Conservation (phyloP, 768 basidiomycete species). For the Boletus subcaerulescens region DNA sequence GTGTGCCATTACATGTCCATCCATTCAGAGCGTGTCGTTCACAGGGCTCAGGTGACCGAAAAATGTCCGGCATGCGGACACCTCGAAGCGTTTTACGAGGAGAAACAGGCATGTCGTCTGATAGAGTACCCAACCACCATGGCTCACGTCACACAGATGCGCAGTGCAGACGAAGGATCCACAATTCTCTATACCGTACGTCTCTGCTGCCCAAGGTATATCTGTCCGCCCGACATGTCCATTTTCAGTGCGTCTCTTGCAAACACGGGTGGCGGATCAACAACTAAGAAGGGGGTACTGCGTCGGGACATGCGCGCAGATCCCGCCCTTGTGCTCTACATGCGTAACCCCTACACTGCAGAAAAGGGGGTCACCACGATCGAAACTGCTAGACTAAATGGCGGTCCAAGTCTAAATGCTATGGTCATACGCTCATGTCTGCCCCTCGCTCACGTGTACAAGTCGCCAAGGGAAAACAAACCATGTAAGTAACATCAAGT, state of each 20-base stretch:
- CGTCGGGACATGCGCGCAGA: background rate
- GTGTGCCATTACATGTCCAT: constrained; percentile 44
- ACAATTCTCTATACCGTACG: constrained; percentile 92
- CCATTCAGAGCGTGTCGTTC: background rate
- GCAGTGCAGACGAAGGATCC: constrained; percentile 92
- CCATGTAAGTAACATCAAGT: no score
- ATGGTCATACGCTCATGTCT: no score
- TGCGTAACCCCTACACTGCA: constrained; percentile 30
- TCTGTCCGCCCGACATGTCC: constrained; percentile 5
- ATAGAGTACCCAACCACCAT: background rate
- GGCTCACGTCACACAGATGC: constrained; percentile 55
- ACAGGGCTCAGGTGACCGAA: constrained; percentile 66
- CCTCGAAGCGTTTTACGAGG: constrained; percentile 82
- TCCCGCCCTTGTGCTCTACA: constrained; percentile 22
- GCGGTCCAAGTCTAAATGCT: no score
- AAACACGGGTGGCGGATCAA: constrained; percentile 82
- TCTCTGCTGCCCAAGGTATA: constrained; percentile 12
- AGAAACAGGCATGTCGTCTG: constrained; percentile 64
- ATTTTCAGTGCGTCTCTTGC: constrained; percentile 64
- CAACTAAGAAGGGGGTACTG: constrained; percentile 42
- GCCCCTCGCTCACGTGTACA: no score
- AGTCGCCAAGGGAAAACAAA: no score
- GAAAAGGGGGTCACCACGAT: constrained; percentile 87
- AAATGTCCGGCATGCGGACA: constrained; percentile 87
- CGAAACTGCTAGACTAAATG: no score